These are phyloP conservation scores for Solanum dulcamara DNA, from an alignment of 257 asterid genomes.

Conservation along the genomic window DNA sequence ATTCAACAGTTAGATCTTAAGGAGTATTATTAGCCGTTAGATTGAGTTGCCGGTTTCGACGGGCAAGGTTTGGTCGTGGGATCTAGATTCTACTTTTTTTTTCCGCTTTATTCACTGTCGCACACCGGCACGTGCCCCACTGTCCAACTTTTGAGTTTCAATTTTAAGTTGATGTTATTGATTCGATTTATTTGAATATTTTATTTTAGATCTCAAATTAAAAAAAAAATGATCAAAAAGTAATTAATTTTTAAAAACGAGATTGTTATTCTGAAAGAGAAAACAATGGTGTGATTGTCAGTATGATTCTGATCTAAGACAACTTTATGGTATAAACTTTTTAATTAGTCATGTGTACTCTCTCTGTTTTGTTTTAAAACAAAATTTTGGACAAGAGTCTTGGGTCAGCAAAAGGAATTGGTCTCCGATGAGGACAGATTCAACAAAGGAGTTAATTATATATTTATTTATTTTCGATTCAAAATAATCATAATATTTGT, in stretches of 20 bases:
- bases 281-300: background rate
- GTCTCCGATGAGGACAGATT: background rate
- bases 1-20: slow-evolving; percentile 1
- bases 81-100: slow-evolving; percentile 19
- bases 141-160: background rate
- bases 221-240: background rate
- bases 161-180: background rate
- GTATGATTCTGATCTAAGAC: background rate
- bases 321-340: background rate
- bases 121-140: slow-evolving; percentile 16
- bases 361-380: background rate
- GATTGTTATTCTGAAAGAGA: background rate
- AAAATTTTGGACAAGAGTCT: background rate
- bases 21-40: slow-evolving; percentile 23
- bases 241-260: background rate
- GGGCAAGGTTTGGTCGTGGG: slow-evolving; percentile 25
- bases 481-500: background rate
- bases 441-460: background rate
- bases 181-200: no score
- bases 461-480: background rate
- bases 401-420: background rate
- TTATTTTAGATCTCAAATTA: no score
- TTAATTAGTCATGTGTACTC: background rate
- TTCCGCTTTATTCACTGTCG: slow-evolving; percentile 1
- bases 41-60: slow-evolving; percentile 18